Evolutionary conservation across 495 filamentous ascomycete species (phyloP).

Genomic region (Podospora bellae-mahoneyi): DNA sequence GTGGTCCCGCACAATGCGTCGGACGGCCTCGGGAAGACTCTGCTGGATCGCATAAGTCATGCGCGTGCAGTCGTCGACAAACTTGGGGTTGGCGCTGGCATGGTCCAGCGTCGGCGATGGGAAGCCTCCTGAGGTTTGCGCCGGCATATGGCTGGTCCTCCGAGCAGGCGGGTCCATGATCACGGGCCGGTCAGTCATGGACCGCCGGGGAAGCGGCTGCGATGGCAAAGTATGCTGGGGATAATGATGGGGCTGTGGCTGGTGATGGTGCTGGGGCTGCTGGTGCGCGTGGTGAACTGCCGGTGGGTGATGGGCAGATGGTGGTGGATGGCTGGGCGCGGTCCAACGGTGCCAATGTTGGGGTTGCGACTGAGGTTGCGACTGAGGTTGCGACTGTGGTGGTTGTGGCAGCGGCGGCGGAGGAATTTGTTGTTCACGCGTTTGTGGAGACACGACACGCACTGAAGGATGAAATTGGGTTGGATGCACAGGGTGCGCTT

Average conservation of each 20-base stretch:
- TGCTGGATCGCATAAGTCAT: slow-evolving; percentile 42
- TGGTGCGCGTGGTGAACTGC: background rate
- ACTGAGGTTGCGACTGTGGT: slow-evolving; percentile 3
- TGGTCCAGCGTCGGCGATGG: slow-evolving; percentile 40
- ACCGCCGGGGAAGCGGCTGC: background rate
- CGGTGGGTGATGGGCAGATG: slow-evolving; percentile 6
- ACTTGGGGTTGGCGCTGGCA: slow-evolving; percentile 37
- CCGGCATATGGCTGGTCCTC: slow-evolving; percentile 21
- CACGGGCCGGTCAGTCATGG: slow-evolving; percentile 28
- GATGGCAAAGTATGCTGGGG: slow-evolving; percentile 7
- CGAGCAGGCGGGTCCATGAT: slow-evolving; percentile 43
- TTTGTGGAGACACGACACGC: slow-evolving; percentile 8
- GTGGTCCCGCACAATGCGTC: slow-evolving; percentile 44
- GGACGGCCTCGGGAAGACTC: slow-evolving; percentile 43
- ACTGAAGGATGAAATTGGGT: background rate
- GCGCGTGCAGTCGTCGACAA: slow-evolving; percentile 41
- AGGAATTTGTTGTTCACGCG: slow-evolving; percentile 14
- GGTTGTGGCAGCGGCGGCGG: background rate
- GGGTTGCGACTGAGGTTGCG: slow-evolving; percentile 17
- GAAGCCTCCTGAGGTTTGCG: slow-evolving; percentile 29
- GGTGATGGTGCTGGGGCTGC: background rate
- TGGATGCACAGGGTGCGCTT: background rate
- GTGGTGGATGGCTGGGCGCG: background rate
- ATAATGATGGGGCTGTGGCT: slow-evolving; percentile 1
- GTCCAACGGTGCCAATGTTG: slow-evolving; percentile 11